Evolutionary conservation across 2,329 filamentous ascomycete genomes (phyloP), one percentile per base, ranked within the genome.

Genomic region (Geoglossum cookeanum): DNA sequence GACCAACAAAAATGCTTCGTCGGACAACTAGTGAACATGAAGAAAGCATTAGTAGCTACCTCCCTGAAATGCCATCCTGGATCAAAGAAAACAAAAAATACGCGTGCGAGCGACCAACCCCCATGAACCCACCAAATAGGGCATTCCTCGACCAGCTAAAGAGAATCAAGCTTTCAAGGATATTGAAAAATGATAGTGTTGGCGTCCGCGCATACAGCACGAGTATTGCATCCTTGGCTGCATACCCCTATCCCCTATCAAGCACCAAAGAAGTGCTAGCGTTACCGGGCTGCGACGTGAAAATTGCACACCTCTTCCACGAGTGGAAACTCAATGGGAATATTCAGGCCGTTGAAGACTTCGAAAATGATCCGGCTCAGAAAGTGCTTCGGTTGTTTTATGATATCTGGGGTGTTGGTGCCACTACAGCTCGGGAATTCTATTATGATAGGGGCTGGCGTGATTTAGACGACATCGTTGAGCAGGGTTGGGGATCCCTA

Each of bases 401-500:
- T 70, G 75, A 85, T 3, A 94, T 96, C 58, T 95, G 88, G 86
- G 91, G 90, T n/a, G 88, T 96, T 0, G 91, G 85, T 0, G 83
- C 85, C 1, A 81, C 80, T 11, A 92, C 85, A 0, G 90, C 91
- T 0, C 76, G 83, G 15, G 79, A 90, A 0, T 95, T 95, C 64
- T 92, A 90, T 67, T 79, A 77, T 63, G 77, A 79, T 15, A 81
- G 80, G 60, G 74, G 87, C 32, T 96, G 88, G 87, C 77, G 80
- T 59, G 85, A 92, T 59, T 73, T 95, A 0, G 88, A 96, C 64
- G 90, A 97, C 63, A 73, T 97, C 2, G 75, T 95, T 45, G 85
- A 94, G 64, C 78, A 81, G 63, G 89, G 86, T 9, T 97, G 91
- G 91, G 67, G 74, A 22, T 74, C 69, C 0, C 73, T 97, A 0